phyloP scores from a whole-genome alignment of 495 filamentous ascomycete species.

The Hyphodiscus hymeniophilus region DNA sequence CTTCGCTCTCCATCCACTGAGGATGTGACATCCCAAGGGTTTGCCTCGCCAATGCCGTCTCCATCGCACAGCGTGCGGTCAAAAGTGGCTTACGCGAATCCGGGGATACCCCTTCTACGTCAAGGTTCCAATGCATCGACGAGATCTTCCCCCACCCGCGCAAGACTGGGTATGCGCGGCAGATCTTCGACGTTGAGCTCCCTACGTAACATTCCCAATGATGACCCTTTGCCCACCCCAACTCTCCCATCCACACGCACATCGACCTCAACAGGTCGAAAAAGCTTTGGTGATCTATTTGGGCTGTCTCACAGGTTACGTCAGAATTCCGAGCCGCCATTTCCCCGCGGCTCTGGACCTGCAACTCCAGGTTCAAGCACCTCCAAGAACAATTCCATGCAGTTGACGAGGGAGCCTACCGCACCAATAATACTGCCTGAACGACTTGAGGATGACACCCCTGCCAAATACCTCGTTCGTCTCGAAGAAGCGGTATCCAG shows the following conservation, averaged over 20 bases:
- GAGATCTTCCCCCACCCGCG: conserved; percentile 60
- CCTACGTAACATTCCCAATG: conserved; percentile 43
- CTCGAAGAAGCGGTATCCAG: conserved; percentile 71
- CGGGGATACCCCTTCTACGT: conserved; percentile 52
- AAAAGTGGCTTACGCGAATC: conserved; percentile 33
- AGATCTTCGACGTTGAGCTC: conserved; percentile 91
- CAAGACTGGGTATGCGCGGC: conserved; percentile 48
- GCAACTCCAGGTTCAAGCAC: conserved; percentile 55
- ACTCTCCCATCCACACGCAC: conserved; percentile 49
- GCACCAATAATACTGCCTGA: conserved; percentile 65
- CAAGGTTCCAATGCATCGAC: conserved; percentile 59
- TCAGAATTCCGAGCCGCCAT: conserved; percentile 64
- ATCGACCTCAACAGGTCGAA: conserved; percentile 77
- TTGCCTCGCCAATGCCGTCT: conserved; percentile 45
- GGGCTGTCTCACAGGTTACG: conserved; percentile 63
- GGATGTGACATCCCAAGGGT: conserved; percentile 12
- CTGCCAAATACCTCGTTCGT: conserved; percentile 77
- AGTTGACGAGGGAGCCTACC: conserved; percentile 42
- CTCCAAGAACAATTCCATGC: conserved; percentile 67
- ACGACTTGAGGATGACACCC: conserved; percentile 79
- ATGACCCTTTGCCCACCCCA: conserved; percentile 51
- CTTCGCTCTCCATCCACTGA: conserved; percentile 15
- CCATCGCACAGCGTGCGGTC: conserved; percentile 45
- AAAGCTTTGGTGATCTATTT: conserved; percentile 85
- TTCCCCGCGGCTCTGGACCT: conserved; percentile 51